Evolutionary conservation across 2,329 filamentous ascomycete species (phyloP).

Genomic region (Colletotrichum sp.): DNA sequence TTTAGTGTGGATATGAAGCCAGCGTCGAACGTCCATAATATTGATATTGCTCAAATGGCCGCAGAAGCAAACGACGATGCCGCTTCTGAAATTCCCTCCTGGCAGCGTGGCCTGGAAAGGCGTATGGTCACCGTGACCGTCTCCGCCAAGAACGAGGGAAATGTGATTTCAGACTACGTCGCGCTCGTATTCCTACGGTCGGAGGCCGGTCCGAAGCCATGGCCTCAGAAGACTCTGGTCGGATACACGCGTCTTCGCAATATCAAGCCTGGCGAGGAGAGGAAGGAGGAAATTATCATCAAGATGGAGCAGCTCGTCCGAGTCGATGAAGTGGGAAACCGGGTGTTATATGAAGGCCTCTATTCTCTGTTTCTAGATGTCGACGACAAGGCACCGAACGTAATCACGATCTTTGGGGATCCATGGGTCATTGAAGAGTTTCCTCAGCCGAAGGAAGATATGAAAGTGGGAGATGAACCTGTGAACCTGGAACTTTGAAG

Average conservation of each 20-base stretch:
- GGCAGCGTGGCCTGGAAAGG: not conserved
- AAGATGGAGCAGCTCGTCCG: conserved; percentile 55
- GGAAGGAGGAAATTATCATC: conserved; percentile 40
- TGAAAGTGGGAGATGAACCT: not conserved
- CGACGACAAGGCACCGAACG: not conserved
- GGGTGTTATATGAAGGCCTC: conserved; percentile 57
- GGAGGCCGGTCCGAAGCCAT: conserved; percentile 50
- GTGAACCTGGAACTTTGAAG: not conserved
- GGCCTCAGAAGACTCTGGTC: conserved; percentile 57
- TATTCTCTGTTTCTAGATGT: conserved; percentile 54
- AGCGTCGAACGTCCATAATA: not conserved
- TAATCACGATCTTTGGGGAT: not conserved
- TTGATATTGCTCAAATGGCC: not conserved
- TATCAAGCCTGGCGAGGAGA: conserved; percentile 36
- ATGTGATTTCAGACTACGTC: conserved; percentile 55
- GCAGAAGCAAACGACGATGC: not conserved
- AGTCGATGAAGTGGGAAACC: conserved; percentile 53
- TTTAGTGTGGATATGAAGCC: conserved; percentile 38
- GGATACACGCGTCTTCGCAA: conserved; percentile 51
- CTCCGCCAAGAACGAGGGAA: conserved; percentile 53
- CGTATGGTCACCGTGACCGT: conserved; percentile 38
- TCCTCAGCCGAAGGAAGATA: not conserved
- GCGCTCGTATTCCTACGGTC: conserved; percentile 55
- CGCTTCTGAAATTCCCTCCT: not conserved
- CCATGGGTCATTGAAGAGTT: not conserved